A percentile compares a stretch with the other conserved stretches of the same genome.
phyloP scores from a whole-genome alignment of 805 yeast species.

The Danielia reshetovae region DNA sequence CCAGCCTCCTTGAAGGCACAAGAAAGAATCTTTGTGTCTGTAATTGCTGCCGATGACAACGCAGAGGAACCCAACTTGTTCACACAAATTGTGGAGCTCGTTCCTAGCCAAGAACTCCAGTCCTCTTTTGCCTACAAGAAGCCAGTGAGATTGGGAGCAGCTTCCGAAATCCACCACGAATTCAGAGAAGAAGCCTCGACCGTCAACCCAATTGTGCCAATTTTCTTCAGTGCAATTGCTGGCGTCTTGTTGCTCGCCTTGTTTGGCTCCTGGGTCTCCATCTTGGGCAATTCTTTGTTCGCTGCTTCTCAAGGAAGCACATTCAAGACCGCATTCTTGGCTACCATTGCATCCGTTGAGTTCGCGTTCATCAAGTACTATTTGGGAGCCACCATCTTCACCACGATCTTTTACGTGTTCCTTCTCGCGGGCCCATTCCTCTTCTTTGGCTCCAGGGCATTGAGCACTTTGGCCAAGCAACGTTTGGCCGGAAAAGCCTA shows the following conservation, averaged over 20 bases:
- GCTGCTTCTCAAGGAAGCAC: conserved; percentile 20
- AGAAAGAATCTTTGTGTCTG: conserved; percentile 26
- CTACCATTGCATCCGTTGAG: conserved; percentile 49
- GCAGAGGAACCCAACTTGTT: conserved; percentile 17
- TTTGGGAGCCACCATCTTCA: conserved; percentile 56
- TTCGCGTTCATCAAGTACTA: conserved; percentile 53
- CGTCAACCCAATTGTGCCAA: conserved; percentile 49
- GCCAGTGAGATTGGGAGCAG: conserved; percentile 41
- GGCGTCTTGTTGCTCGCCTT: conserved; percentile 39
- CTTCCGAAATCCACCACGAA: conserved; percentile 60
- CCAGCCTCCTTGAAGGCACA: conserved; percentile 35
- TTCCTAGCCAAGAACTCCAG: conserved; percentile 26
- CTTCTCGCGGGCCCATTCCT: conserved; percentile 52
- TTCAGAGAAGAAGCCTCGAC: conserved; percentile 56
- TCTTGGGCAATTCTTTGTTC: conserved; percentile 24
- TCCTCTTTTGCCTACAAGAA: conserved; percentile 19
- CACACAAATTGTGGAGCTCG: conserved; percentile 26
- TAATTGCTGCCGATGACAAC: conserved; percentile 28
- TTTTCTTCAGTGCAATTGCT: conserved; percentile 45
- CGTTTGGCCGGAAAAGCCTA: conserved; percentile 23
- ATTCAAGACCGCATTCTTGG: conserved; percentile 43
- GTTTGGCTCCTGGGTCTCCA: conserved; percentile 40
- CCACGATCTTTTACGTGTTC: conserved; percentile 46
- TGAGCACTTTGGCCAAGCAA: conserved; percentile 42
- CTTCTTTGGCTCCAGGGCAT: conserved; percentile 62